Conservation (phyloP, 495 filamentous ascomycete species). For the Rusavskia elegans region DNA sequence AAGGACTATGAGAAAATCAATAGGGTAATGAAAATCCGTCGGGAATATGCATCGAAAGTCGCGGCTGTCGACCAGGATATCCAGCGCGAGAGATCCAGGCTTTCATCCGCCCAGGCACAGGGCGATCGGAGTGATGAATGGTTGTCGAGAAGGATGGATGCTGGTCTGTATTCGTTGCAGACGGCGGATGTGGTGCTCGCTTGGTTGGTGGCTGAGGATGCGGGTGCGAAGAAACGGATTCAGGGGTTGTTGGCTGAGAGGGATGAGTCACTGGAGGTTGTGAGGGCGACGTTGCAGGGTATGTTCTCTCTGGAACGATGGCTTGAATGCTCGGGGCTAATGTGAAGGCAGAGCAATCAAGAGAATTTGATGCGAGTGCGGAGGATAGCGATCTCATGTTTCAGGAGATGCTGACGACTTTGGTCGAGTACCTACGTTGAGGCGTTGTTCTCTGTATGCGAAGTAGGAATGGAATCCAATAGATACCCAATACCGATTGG, state of each 20-base stretch:
- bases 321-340: background rate
- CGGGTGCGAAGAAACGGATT: constrained; percentile 56
- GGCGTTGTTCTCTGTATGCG: no score
- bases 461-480: no score
- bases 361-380: constrained; percentile 4
- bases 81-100: constrained; percentile 30
- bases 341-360: constrained; percentile 5
- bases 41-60: constrained; percentile 53
- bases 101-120: constrained; percentile 40
- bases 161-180: constrained; percentile 73
- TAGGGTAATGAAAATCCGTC: constrained; percentile 52
- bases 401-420: constrained; percentile 11
- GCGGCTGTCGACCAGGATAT: constrained; percentile 52
- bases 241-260: constrained; percentile 44
- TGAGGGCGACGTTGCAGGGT: constrained; percentile 58
- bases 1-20: constrained; percentile 76
- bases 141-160: constrained; percentile 72
- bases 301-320: constrained; percentile 4
- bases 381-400: constrained; percentile 8
- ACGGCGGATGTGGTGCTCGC: constrained; percentile 77
- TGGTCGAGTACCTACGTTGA: constrained; percentile 7
- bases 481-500: background rate
- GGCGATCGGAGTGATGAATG: constrained; percentile 53
- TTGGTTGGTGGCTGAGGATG: constrained; percentile 88
- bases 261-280: constrained; percentile 43